phyloP scores from a whole-genome alignment of 2,329 filamentous ascomycete genomes.

The Zelopaecilomyces penicillatus region DNA sequence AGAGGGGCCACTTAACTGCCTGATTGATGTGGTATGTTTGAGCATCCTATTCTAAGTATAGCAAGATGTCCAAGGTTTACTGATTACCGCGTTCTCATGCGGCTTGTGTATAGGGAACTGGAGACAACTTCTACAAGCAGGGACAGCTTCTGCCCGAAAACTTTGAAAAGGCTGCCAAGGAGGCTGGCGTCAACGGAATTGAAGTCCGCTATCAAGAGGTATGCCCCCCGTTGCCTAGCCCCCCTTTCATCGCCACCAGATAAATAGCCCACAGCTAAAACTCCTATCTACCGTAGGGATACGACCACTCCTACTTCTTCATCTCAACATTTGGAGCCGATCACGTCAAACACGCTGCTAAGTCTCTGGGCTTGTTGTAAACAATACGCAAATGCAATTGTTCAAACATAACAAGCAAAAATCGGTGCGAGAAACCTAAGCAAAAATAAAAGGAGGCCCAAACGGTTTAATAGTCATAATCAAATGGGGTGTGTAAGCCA shows the following conservation, averaged over 20 bases:
- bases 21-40: constrained; percentile 74
- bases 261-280: too few relatives aligned
- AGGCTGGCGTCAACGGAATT: constrained; percentile 63
- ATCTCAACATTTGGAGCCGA: constrained; percentile 86
- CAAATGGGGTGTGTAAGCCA: too few relatives aligned
- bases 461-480: too few relatives aligned
- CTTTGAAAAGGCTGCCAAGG: constrained; percentile 69
- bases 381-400: too few relatives aligned
- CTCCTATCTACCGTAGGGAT: constrained; percentile 45
- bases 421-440: too few relatives aligned
- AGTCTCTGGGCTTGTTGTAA: constrained; percentile 51
- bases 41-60: background rate
- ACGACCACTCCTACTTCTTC: constrained; percentile 97
- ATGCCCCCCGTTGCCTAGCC: constrained; percentile 16
- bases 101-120: constrained; percentile 56
- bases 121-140: constrained; percentile 94
- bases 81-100: background rate
- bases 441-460: too few relatives aligned
- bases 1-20: constrained; percentile 59
- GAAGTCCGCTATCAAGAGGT: constrained; percentile 74
- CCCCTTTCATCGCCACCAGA: too few relatives aligned
- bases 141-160: constrained; percentile 91
- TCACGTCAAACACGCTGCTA: constrained; percentile 86
- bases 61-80: too few relatives aligned
- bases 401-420: too few relatives aligned